Conservation (phyloP, 2,329 filamentous ascomycete genomes). For the Beauveria australis region DNA sequence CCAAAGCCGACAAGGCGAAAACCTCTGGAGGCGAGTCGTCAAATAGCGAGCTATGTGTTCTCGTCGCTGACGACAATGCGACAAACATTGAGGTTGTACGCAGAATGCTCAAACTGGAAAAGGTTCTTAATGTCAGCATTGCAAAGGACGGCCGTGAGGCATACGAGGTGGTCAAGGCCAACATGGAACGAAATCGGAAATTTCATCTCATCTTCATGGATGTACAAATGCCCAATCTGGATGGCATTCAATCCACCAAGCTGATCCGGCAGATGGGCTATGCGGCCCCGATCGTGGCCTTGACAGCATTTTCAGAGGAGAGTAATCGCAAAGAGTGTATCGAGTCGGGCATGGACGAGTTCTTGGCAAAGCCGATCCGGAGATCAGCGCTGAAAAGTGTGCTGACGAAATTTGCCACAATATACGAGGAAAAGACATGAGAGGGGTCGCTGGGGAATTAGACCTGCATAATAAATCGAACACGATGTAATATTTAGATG, state of each 20-base stretch:
- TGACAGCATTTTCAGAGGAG: constrained; percentile 86
- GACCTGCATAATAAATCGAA: background rate
- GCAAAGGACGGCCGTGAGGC: constrained; percentile 83
- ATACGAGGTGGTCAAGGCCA: constrained; percentile 74
- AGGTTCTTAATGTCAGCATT: constrained; percentile 80
- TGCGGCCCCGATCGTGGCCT: constrained; percentile 76
- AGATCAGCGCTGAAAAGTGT: constrained; percentile 82
- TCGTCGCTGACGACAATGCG: constrained; percentile 69
- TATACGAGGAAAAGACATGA: constrained; percentile 52
- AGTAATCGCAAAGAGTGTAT: constrained; percentile 81
- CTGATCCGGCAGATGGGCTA: constrained; percentile 84
- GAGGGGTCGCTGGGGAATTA: background rate
- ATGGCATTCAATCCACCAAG: constrained; percentile 78
- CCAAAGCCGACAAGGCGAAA: constrained; percentile 52
- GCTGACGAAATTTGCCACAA: constrained; percentile 74
- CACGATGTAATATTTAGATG: background rate
- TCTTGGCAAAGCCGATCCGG: constrained; percentile 68
- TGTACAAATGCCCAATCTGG: constrained; percentile 88
- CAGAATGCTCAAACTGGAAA: constrained; percentile 64
- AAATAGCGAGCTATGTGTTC: constrained; percentile 61
- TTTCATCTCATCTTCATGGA: constrained; percentile 97
- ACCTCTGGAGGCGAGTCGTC: constrained; percentile 48
- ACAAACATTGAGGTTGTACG: constrained; percentile 52
- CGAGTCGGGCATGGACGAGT: constrained; percentile 88
- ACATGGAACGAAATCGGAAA: constrained; percentile 62